Conservation (phyloP, 2,329 filamentous ascomycete species). For the Aureobasidium lini region DNA sequence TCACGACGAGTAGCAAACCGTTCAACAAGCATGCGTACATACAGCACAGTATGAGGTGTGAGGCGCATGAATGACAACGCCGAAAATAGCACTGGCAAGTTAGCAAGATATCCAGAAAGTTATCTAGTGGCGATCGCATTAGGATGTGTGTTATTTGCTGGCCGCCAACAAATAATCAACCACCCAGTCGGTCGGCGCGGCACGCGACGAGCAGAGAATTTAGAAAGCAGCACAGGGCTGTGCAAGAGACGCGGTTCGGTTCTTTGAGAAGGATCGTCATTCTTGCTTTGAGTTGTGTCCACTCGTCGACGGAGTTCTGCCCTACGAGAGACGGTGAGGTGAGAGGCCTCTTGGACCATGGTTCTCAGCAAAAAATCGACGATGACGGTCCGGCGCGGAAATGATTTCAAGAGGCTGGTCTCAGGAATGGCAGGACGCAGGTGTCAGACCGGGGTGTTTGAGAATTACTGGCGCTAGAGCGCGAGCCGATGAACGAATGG, state of each 20-base stretch:
- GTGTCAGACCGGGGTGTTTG: conserved; percentile 8
- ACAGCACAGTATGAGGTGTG: conserved; percentile 1
- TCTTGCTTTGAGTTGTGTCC: not conserved
- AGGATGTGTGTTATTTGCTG: conserved; percentile 7
- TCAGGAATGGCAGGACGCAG: conserved; percentile 10
- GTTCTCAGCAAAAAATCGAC: conserved; percentile 4
- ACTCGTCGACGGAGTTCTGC: not conserved
- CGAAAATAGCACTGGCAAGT: conserved; percentile 10
- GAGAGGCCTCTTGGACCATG: not conserved
- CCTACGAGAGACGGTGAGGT: not conserved
- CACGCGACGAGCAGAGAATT: not conserved
- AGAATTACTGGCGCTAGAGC: not conserved
- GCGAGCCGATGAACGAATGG: not conserved
- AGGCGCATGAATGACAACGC: conserved; percentile 9
- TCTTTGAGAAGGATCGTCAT: not conserved
- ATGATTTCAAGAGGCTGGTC: not conserved
- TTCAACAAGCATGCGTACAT: not conserved
- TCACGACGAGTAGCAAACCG: not conserved
- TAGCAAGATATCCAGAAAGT: not conserved
- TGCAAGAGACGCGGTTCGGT: conserved; percentile 1
- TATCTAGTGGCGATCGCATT: not conserved
- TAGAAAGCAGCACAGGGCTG: conserved; percentile 3
- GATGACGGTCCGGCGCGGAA: conserved; percentile 4
- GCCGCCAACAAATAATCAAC: not conserved
- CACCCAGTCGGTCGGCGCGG: conserved; percentile 1